Percentiles rank a stretch among this genome's conserved stretches.
Conservation (phyloP, 2,329 filamentous ascomycete species). For the Alternaria sp. region DNA sequence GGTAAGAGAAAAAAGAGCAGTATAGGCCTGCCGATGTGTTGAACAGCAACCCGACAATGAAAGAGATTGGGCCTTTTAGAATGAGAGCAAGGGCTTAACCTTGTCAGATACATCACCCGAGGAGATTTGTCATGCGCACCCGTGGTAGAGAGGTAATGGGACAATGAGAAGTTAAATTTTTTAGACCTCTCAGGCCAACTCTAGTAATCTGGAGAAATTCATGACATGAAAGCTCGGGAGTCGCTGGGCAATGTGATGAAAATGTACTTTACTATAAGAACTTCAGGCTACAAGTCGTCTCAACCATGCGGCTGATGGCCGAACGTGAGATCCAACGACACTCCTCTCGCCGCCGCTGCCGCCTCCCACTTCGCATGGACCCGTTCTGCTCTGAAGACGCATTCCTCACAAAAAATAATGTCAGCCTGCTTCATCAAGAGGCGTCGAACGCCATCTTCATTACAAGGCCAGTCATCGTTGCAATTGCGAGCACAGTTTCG, state of each 20-base stretch:
- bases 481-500: conserved; percentile 26
- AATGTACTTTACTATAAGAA: background rate
- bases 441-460: no score
- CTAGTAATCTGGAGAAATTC: background rate
- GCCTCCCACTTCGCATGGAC: conserved; percentile 19
- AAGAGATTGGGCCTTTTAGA: background rate
- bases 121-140: background rate
- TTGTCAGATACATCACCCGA: background rate
- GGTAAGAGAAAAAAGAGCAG: background rate
- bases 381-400: conserved; percentile 17
- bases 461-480: background rate
- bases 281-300: background rate
- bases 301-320: background rate
- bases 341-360: background rate
- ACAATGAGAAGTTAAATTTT: background rate
- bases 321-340: background rate
- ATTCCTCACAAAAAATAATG: conserved; percentile 24
- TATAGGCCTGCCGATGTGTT: no score
- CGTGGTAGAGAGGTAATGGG: background rate
- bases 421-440: conserved; percentile 5
- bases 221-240: background rate
- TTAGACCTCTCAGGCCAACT: background rate
- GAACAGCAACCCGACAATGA: background rate
- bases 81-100: background rate
- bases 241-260: background rate